Percentiles rank a stretch among this genome's conserved stretches.
These are phyloP conservation scores for Suhomyces chickasaworum DNA, from an alignment of 1,139 yeast genomes.

Conservation along the genomic window DNA sequence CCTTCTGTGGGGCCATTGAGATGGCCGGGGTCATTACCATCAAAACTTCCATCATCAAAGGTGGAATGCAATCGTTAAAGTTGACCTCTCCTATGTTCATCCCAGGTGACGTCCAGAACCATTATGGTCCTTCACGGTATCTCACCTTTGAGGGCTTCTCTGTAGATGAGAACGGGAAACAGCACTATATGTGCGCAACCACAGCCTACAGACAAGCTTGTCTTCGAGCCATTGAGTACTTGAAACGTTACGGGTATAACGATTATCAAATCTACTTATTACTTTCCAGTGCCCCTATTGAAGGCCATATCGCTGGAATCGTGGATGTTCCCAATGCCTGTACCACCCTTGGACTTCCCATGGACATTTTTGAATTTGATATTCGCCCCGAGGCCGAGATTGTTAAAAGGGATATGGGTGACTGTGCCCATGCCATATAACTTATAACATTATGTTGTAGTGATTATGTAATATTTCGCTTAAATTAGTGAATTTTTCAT, in stretches of 20 bases:
- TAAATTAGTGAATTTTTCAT: background rate
- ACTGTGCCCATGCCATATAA: slow-evolving; percentile 30
- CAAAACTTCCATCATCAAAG: slow-evolving; percentile 39
- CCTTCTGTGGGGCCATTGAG: slow-evolving; percentile 57
- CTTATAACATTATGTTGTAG: too few species aligned
- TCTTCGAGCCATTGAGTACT: slow-evolving; percentile 49
- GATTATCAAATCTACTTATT: slow-evolving; percentile 52
- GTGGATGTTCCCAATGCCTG: slow-evolving; percentile 57
- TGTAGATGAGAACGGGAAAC: slow-evolving; percentile 47
- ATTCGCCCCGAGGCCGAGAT: slow-evolving; percentile 40
- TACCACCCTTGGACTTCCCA: slow-evolving; percentile 51
- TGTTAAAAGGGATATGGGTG: slow-evolving; percentile 30
- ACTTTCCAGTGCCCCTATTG: slow-evolving; percentile 48
- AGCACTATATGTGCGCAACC: slow-evolving; percentile 47
- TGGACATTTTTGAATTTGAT: slow-evolving; percentile 54
- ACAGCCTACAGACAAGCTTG: slow-evolving; percentile 54
- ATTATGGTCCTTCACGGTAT: slow-evolving; percentile 49
- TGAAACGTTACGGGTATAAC: slow-evolving; percentile 49
- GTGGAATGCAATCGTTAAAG: slow-evolving; percentile 41
- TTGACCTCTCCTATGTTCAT: slow-evolving; percentile 49
- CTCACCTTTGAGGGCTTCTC: slow-evolving; percentile 56
- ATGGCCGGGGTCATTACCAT: slow-evolving; percentile 52
- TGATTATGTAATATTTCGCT: background rate
- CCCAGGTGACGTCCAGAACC: slow-evolving; percentile 50
- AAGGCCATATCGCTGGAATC: slow-evolving; percentile 51